phyloP scores from a whole-genome alignment of 2,329 filamentous ascomycete genomes.

The Pseudohalonectria lignicola region DNA sequence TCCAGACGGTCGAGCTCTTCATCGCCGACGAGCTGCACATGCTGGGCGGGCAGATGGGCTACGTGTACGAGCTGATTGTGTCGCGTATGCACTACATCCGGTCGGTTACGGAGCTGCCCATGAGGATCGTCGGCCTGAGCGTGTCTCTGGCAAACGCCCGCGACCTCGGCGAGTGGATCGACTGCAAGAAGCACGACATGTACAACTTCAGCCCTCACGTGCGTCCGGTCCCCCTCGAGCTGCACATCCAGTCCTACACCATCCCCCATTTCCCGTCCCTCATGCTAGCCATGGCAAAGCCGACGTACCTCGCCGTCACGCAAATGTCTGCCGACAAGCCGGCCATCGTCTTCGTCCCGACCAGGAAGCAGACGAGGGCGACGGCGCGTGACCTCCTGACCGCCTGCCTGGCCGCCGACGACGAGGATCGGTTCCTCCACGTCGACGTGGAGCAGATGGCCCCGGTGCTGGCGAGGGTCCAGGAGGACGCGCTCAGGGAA shows the following conservation, averaged over 20 bases:
- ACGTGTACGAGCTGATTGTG: slow-evolving; percentile 92
- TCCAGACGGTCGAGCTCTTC: slow-evolving; percentile 81
- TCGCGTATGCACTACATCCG: slow-evolving; percentile 96
- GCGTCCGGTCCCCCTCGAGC: slow-evolving; percentile 77
- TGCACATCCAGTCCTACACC: slow-evolving; percentile 90
- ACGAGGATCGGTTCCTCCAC: slow-evolving; percentile 90
- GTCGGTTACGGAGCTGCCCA: slow-evolving; percentile 70
- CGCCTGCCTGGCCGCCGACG: slow-evolving; percentile 78
- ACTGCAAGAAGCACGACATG: slow-evolving; percentile 93
- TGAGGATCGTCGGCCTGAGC: slow-evolving; percentile 82
- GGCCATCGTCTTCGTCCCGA: slow-evolving; percentile 84
- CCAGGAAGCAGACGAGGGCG: slow-evolving; percentile 79
- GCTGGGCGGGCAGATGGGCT: slow-evolving; percentile 74
- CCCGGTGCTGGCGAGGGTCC: slow-evolving; percentile 70
- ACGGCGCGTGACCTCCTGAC: slow-evolving; percentile 80
- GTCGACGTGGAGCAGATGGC: slow-evolving; percentile 71
- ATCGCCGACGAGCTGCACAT: slow-evolving; percentile 94
- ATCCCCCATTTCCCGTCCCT: slow-evolving; percentile 96
- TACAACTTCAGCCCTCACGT: slow-evolving; percentile 97
- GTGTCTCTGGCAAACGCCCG: slow-evolving; percentile 88
- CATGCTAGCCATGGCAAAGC: slow-evolving; percentile 97
- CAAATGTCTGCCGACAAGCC: slow-evolving; percentile 85
- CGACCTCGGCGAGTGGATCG: slow-evolving; percentile 95
- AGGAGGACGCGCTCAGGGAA: slow-evolving; percentile 79
- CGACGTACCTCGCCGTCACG: slow-evolving; percentile 78